Percentiles rank a stretch among this genome's conserved stretches.
Evolutionary conservation across 139 green algal species (phyloP).

Genomic region (Coccomyxa sp.): DNA sequence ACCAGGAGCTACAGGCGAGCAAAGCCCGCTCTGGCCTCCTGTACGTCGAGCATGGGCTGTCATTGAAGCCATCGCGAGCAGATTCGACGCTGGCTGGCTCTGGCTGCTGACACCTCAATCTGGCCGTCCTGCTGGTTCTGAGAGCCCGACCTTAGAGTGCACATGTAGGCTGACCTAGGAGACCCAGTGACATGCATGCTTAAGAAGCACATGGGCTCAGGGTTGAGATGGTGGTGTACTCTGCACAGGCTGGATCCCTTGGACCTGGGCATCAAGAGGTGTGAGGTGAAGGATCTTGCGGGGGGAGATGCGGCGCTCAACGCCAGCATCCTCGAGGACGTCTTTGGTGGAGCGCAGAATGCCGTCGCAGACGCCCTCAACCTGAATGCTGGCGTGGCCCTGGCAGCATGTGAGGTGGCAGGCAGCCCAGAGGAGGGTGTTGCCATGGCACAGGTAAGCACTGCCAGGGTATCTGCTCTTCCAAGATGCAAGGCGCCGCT

Average conservation of each 20-base stretch:
- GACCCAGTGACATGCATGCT: too few species aligned
- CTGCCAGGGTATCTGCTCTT: not conserved
- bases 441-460: slow-evolving; percentile 65
- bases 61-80: too few species aligned
- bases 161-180: too few species aligned
- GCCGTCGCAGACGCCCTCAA: slow-evolving; percentile 90
- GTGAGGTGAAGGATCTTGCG: slow-evolving; percentile 84
- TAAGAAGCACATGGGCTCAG: too few species aligned
- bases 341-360: slow-evolving; percentile 80
- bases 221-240: too few species aligned
- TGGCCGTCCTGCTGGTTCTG: too few species aligned
- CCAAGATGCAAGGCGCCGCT: not conserved
- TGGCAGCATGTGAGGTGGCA: slow-evolving; percentile 75
- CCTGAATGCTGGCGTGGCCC: slow-evolving; percentile 88
- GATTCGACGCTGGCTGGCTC: too few species aligned
- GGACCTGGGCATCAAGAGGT: slow-evolving; percentile 37
- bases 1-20: slow-evolving; percentile 10
- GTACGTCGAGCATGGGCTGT: too few species aligned
- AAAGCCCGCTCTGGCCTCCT: too few species aligned
- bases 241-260: not conserved
- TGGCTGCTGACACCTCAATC: too few species aligned
- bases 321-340: slow-evolving; percentile 80
- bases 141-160: too few species aligned
- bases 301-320: slow-evolving; percentile 89
- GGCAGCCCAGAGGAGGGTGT: slow-evolving; percentile 76